Conservation (phyloP, 2,329 filamentous ascomycete genomes). For the Colletotrichum trifolii region DNA sequence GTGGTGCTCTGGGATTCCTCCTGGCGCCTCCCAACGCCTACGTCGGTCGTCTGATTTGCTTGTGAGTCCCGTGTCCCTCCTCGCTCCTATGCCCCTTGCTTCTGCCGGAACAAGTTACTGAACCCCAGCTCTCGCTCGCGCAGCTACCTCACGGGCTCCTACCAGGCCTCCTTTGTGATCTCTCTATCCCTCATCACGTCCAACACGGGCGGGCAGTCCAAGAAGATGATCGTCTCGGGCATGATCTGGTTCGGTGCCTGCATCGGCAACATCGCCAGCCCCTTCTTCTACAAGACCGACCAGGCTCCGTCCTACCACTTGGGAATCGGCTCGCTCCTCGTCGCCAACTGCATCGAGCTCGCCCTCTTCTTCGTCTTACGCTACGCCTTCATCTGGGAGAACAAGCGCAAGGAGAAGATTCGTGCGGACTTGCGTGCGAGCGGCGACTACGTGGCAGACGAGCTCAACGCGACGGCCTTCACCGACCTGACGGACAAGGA, state of each 20-base stretch:
- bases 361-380: conserved; percentile 52
- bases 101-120: background rate
- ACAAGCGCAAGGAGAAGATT: conserved; percentile 49
- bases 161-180: conserved; percentile 53
- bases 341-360: conserved; percentile 52
- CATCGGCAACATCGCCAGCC: conserved; percentile 69
- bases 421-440: conserved; percentile 45
- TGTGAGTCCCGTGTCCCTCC: conserved; percentile 42
- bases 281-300: conserved; percentile 70
- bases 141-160: conserved; percentile 50
- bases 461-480: conserved; percentile 53
- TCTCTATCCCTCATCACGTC: conserved; percentile 58
- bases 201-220: conserved; percentile 67
- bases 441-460: conserved; percentile 40
- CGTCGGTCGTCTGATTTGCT: conserved; percentile 67
- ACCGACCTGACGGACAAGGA: conserved; percentile 55
- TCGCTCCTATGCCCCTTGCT: background rate
- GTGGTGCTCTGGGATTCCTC: conserved; percentile 67
- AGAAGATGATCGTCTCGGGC: conserved; percentile 73
- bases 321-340: conserved; percentile 55
- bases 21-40: conserved; percentile 62
- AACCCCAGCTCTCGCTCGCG: too few relatives aligned
- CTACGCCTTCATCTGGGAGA: conserved; percentile 52
- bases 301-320: conserved; percentile 57
- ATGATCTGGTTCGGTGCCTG: conserved; percentile 70